Base-by-base conservation (phyloP, 1,139 yeast genomes). In the Saccharomyces hybrid region DNA sequence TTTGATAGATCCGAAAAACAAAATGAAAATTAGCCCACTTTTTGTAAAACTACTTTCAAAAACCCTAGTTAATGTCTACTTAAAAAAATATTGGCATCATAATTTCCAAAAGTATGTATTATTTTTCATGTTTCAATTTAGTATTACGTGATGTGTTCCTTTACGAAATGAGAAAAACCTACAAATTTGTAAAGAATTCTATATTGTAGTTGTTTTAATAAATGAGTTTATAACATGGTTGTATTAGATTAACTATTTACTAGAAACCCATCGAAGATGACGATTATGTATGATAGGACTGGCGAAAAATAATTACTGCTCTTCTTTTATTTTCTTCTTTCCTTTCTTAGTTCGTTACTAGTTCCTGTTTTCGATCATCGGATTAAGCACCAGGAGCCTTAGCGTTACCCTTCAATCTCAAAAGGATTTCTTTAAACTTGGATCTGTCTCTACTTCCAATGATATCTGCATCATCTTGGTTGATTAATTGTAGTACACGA, bases 371-470 rank as follows among this genome's bases (percentile, higher is more conserved):
- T 14, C 26, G 25, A 25, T 25, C 16, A 44, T 48, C 42, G 11
- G 23, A 8, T 56, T 77, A 81, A 32, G 86, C 86, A 49, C 95
- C 95, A 14, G 96, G 96, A 38, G 80, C 89, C 55, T 78, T 76
- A 50, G 79, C 79, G 62, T 87, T 88, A 51, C 86, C 88, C 72
- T 83, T 81, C 61, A 86, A 76, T 50, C 82, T 82, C 59, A 77
- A 73, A 62, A 19, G 23, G 23, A 19, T 19, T 19, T 19, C 23
- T 19, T 19, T 19, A 19, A 19, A 19, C 23, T 19, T 79, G 31
- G 85, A 74, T 73, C 87, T 85, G 70, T 88, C 91, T 68, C 86
- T 76, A 51, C 70, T 73, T 55, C 77, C 79, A 23, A 78, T 75
- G 55, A 70, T 70, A 46, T 70, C 73, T 14, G 73, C 72, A 57